Evolutionary conservation across 2,329 filamentous ascomycete genomes (phyloP).

Genomic region (Arachnomyces sp.): DNA sequence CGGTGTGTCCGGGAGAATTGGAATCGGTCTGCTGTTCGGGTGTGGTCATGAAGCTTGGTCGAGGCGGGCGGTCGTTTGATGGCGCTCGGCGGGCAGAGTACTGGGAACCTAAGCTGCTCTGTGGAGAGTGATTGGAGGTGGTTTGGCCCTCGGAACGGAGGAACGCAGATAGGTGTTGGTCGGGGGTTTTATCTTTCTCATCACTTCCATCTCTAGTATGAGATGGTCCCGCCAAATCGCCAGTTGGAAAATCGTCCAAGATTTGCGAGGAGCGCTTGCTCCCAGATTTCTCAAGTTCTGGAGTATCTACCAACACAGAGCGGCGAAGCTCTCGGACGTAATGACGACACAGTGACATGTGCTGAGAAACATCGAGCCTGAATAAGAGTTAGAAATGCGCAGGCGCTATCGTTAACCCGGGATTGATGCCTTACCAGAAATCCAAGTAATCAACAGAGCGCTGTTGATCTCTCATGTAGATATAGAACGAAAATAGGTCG

Average conservation of each 20-base stretch:
- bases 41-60: slow-evolving; percentile 56
- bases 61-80: slow-evolving; percentile 42
- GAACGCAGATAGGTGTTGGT: slow-evolving; percentile 87
- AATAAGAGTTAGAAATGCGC: slow-evolving; percentile 6
- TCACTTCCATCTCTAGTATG: slow-evolving; percentile 46
- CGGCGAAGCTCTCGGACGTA: slow-evolving; percentile 92
- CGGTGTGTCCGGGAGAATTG: slow-evolving; percentile 73
- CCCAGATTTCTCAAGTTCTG: slow-evolving; percentile 71
- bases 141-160: slow-evolving; percentile 54
- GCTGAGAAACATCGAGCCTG: slow-evolving; percentile 98
- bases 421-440: slow-evolving; percentile 66
- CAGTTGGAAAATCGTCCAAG: slow-evolving; percentile 52
- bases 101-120: slow-evolving; percentile 43
- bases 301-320: slow-evolving; percentile 87
- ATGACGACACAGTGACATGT: slow-evolving; percentile 92
- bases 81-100: slow-evolving; percentile 30
- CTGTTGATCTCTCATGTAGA: slow-evolving; percentile 98
- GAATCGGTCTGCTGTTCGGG: slow-evolving; percentile 62
- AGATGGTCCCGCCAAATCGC: slow-evolving; percentile 28
- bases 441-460: slow-evolving; percentile 96
- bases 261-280: slow-evolving; percentile 80
- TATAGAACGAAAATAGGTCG: slow-evolving; percentile 97
- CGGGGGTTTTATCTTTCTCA: slow-evolving; percentile 68
- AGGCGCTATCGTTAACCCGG: neutral
- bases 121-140: slow-evolving; percentile 45